A percentile compares a stretch with the other conserved stretches of the same genome.
phyloP scores from a whole-genome alignment of 495 filamentous ascomycete genomes.

The Cercophora samala region DNA sequence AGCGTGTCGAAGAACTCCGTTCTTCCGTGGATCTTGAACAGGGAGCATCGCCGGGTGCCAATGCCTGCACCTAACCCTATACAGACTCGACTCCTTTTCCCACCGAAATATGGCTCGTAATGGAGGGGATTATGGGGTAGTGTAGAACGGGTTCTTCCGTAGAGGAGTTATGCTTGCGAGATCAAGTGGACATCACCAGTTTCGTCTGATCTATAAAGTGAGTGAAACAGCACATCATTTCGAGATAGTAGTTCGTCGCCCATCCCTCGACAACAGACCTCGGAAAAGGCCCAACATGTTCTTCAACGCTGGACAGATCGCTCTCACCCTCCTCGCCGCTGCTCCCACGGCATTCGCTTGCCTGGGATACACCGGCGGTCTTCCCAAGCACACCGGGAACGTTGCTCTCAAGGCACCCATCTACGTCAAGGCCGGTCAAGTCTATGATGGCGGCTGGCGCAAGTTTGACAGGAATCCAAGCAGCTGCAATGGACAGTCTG shows the following conservation, averaged over 20 bases:
- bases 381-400: neutral
- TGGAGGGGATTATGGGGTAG: neutral
- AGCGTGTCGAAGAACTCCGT: neutral
- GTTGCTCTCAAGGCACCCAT: neutral
- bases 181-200: neutral
- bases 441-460: neutral
- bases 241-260: neutral
- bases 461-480: conserved; percentile 10
- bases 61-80: neutral
- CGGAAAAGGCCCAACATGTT: neutral
- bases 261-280: neutral
- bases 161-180: neutral
- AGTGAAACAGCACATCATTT: neutral
- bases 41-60: neutral
- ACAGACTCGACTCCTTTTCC: neutral
- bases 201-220: neutral
- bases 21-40: neutral
- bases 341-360: neutral
- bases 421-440: neutral
- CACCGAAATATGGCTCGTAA: neutral
- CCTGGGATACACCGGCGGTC: neutral
- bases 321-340: neutral
- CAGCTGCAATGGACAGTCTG: conserved; percentile 41
- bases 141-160: neutral
- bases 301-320: neutral